phyloP scores from a whole-genome alignment of 441 rosid genomes.

The Flueggea neowawraea region DNA sequence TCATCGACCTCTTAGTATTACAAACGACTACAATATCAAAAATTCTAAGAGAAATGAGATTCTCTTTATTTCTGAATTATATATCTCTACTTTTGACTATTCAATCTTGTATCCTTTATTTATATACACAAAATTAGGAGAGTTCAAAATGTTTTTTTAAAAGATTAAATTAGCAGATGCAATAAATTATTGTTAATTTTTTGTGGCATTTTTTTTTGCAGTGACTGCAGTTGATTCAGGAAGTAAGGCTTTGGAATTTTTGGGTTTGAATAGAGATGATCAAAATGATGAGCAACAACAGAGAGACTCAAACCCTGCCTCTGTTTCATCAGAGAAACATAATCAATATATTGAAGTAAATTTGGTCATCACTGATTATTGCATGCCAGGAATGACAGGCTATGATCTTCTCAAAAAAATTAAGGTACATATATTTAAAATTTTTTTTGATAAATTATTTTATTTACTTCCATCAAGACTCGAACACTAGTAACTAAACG shows the following conservation, averaged over 20 bases:
- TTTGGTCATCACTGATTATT: conserved; percentile 84
- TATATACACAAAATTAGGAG: too few species aligned
- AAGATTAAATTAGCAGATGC: too few species aligned
- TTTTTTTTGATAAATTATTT: too few species aligned
- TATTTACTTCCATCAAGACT: too few species aligned
- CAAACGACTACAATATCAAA: too few species aligned
- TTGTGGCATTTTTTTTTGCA: conserved; percentile 14
- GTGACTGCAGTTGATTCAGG: conserved; percentile 94
- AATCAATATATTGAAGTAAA: conserved; percentile 45
- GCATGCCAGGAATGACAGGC: conserved; percentile 96
- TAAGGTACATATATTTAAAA: conserved; percentile 38
- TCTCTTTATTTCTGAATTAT: too few species aligned
- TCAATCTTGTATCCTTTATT: too few species aligned
- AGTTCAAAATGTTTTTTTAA: too few species aligned
- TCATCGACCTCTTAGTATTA: not conserved
- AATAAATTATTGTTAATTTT: too few species aligned
- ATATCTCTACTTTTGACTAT: too few species aligned
- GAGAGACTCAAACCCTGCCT: conserved; percentile 16
- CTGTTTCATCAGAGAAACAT: conserved; percentile 20
- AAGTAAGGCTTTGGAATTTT: conserved; percentile 76
- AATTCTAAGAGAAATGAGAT: too few species aligned
- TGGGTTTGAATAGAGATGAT: conserved; percentile 45
- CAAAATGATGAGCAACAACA: not conserved
- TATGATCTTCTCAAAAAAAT: conserved; percentile 81
- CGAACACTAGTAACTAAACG: too few species aligned